These are phyloP conservation scores for Monilinia laxa DNA, from an alignment of 2,329 filamentous ascomycete species.

Conservation along the genomic window DNA sequence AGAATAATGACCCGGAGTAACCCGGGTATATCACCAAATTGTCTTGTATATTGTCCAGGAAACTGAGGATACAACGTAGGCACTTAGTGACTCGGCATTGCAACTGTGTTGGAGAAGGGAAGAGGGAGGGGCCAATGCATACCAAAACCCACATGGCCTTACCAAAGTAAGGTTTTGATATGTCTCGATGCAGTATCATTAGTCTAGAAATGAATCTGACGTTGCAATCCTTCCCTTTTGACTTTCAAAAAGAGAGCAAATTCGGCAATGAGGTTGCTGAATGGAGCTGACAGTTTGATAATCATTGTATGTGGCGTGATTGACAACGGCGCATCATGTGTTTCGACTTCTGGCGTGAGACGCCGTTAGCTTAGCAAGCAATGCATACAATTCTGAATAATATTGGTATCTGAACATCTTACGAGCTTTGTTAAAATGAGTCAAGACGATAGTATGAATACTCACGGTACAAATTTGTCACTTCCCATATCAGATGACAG, in stretches of 20 bases:
- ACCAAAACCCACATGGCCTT: not conserved
- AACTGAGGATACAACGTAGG: not conserved
- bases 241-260: not conserved
- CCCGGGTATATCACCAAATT: not conserved
- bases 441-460: not conserved
- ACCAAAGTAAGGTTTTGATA: not conserved
- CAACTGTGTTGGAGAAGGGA: not conserved
- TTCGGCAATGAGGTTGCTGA: not conserved
- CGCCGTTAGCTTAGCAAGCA: not conserved
- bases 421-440: not conserved
- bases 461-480: not conserved
- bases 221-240: not conserved
- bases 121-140: not conserved
- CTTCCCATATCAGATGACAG: not conserved
- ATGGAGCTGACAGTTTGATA: not conserved
- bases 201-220: not conserved
- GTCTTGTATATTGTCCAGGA: not conserved
- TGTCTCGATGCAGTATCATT: not conserved
- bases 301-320: constrained; percentile 9
- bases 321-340: not conserved
- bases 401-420: not conserved
- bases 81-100: not conserved
- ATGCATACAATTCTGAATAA: not conserved
- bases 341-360: not conserved
- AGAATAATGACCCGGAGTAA: not conserved